A percentile compares a stretch with the other conserved stretches of the same genome.
Conservation (phyloP, 78 protist species). For the Cyanophora paradoxa region DNA sequence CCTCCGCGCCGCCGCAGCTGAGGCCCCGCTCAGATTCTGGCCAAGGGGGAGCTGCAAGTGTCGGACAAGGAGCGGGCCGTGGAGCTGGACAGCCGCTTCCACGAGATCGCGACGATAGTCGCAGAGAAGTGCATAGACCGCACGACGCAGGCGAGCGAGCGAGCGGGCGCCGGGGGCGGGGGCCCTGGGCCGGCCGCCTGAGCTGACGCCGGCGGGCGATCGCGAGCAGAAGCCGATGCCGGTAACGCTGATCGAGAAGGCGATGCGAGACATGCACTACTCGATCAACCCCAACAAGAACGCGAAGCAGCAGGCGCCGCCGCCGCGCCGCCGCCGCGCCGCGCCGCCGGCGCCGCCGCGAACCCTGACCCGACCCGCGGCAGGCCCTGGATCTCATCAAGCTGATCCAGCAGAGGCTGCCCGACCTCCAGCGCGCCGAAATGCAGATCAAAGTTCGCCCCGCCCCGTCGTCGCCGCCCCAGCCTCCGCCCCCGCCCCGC, state of each 20-base stretch:
- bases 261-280: constrained; percentile 74
- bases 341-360: neutral
- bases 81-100: constrained; percentile 29
- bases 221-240: constrained; percentile 49
- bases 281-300: constrained; percentile 40
- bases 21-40: no score
- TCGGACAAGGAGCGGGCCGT: constrained; percentile 71
- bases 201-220: constrained; percentile 47
- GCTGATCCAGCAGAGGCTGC: constrained; percentile 8
- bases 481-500: constrained; percentile 24
- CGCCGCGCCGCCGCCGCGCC: neutral
- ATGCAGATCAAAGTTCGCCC: constrained; percentile 44
- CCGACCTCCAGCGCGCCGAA: constrained; percentile 65
- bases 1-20: no score
- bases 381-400: constrained; percentile 79
- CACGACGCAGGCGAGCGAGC: no score
- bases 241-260: constrained; percentile 64
- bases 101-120: constrained; percentile 75
- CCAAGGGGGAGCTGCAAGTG: constrained; percentile 89
- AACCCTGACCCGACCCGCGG: neutral
- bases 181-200: no score
- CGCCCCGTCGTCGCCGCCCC: neutral
- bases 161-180: no score
- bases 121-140: constrained; percentile 32
- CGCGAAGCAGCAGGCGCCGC: constrained; percentile 51